These are phyloP conservation scores for Zopfia rhizophila DNA, from an alignment of 2,329 filamentous ascomycete genomes.

Conservation along the genomic window DNA sequence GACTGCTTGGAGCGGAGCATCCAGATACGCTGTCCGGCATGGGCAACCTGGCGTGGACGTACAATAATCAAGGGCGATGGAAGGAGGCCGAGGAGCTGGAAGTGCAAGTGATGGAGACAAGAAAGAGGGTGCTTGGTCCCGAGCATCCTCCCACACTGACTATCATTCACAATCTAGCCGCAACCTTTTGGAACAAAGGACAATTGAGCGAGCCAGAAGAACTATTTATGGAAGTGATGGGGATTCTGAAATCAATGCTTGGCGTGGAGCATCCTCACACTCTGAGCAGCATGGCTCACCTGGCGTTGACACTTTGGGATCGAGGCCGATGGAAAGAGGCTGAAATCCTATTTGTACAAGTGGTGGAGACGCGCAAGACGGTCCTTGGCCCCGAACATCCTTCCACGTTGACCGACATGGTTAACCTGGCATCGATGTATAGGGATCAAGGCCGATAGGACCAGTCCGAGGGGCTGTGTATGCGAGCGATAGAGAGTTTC, in stretches of 20 bases:
- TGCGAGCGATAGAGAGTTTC: no score
- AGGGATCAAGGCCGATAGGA: no score
- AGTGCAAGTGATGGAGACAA: slow-evolving; percentile 7
- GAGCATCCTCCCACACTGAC: slow-evolving; percentile 3
- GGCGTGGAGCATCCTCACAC: no score
- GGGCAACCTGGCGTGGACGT: slow-evolving; percentile 5
- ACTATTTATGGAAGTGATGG: slow-evolving; percentile 4
- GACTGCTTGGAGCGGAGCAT: slow-evolving; percentile 3
- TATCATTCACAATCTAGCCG: slow-evolving; percentile 13
- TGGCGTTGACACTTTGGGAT: no score
- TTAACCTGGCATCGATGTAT: no score
- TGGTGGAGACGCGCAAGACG: slow-evolving; percentile 6
- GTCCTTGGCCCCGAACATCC: slow-evolving; percentile 1
- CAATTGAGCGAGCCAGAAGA: slow-evolving; percentile 10
- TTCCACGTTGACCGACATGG: background rate
- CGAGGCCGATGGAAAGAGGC: slow-evolving; percentile 9
- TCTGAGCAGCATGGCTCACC: no score
- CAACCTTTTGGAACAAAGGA: slow-evolving; percentile 10
- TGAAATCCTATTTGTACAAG: slow-evolving; percentile 4
- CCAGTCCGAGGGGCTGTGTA: no score
- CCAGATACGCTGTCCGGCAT: slow-evolving; percentile 6
- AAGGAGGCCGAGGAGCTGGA: slow-evolving; percentile 8
- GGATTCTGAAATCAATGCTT: slow-evolving; percentile 11
- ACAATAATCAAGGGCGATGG: slow-evolving; percentile 6
- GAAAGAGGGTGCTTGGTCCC: background rate